Percentiles rank a stretch among this genome's conserved stretches.
phyloP scores from a whole-genome alignment of 768 basidiomycete genomes.

The Crepidotus variabilis region DNA sequence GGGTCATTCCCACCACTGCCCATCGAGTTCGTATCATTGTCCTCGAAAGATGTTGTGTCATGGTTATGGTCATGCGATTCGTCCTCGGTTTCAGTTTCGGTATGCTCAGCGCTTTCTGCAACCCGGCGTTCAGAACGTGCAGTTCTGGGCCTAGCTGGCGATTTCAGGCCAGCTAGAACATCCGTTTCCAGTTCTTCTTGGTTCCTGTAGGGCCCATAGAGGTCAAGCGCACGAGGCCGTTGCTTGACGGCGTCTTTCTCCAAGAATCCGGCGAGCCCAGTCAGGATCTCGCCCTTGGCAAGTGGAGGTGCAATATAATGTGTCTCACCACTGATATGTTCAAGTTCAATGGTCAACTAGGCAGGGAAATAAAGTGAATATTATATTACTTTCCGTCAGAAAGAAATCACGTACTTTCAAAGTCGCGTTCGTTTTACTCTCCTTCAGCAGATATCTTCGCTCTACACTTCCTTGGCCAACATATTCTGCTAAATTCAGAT shows the following conservation, averaged over 20 bases:
- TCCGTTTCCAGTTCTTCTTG: slow-evolving; percentile 34
- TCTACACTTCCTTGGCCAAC: slow-evolving; percentile 56
- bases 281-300: slow-evolving; percentile 69
- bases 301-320: slow-evolving; percentile 63
- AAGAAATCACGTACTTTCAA: slow-evolving; percentile 46
- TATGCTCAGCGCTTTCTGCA: background rate
- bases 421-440: slow-evolving; percentile 78
- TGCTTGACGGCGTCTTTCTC: slow-evolving; percentile 51
- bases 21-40: background rate
- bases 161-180: slow-evolving; percentile 24
- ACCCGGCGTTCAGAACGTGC: slow-evolving; percentile 11
- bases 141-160: slow-evolving; percentile 13
- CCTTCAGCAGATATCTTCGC: slow-evolving; percentile 50
- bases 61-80: slow-evolving; percentile 4
- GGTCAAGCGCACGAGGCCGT: slow-evolving; percentile 47
- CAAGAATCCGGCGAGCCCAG: slow-evolving; percentile 60
- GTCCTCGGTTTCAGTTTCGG: slow-evolving; percentile 11
- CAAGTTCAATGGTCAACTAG: slow-evolving; percentile 59
- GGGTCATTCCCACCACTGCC: slow-evolving; percentile 25
- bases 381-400: background rate
- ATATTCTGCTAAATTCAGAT: slow-evolving; percentile 75
- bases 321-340: slow-evolving; percentile 47
- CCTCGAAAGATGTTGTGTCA: slow-evolving; percentile 4
- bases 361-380: background rate
- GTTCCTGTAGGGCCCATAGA: slow-evolving; percentile 36